Base-by-base conservation (phyloP, 179 eudicot genomes). In the Patellifolia procumbens region DNA sequence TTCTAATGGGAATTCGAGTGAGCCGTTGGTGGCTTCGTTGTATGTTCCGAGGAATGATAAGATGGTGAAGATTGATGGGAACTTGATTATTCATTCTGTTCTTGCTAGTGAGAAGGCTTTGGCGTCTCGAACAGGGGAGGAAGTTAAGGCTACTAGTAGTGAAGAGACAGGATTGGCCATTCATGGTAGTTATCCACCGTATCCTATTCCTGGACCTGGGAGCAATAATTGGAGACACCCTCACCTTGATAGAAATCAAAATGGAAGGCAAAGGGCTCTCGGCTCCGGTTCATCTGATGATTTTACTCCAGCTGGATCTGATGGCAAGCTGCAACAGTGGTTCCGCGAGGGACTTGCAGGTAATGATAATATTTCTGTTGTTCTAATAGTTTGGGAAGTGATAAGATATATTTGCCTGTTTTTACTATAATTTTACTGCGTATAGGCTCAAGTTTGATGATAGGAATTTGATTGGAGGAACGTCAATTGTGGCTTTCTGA, bases 301-400 rank as follows among this genome's bases (percentile, higher is more conserved):
- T 52, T 65, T 81, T 79, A 87, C 78, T 75, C 79, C 96, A 53
- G 61, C 86, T 29, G 74, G 81, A 28, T 81, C 88, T 63, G 91
- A 92, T 81, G 89, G 91, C 74, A 83, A 82, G 80, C 84, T 91
- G 78, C 98, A 92, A 34, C 86, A 94, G 81, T 94, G 98, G 98
- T 94, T 89, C 83, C 91, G 87, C 74, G 98, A 94, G 84, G 97
- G 96, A 51, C 93, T 92, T 79, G 89, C 96, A 77, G 98, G 98
- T 94, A 91, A 65, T 60, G 62, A 15, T 78, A 20, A 52, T 26
- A 53, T 62, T 48, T 59, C 48, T 58, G 3, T 46, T 26, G 20
- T 22, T 61, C 43, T 26, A 28, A 7, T 22, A 13, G 7, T 60
- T 68, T n/a, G n/a, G n/a, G n/a, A n/a, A n/a, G n/a, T n/a, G n/a